phyloP scores from a whole-genome alignment of 306 rosid species.

The Hippophae tibetana region DNA sequence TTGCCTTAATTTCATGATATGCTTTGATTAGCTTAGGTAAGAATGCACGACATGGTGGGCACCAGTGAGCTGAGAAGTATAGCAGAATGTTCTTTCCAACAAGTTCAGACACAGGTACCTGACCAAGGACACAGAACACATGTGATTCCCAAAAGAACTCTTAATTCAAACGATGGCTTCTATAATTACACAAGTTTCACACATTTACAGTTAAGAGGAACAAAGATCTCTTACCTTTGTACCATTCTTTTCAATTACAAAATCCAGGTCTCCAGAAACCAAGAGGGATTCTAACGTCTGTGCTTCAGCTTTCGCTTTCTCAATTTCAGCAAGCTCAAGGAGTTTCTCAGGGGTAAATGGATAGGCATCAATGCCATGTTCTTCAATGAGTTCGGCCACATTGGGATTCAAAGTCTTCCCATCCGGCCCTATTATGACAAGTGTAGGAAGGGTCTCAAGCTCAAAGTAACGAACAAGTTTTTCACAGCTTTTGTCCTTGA shows the following conservation, averaged over 20 bases:
- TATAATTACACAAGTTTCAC: neutral
- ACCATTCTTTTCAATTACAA: slow-evolving; percentile 30
- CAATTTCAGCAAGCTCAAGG: slow-evolving; percentile 34
- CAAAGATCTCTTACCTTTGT: slow-evolving; percentile 26
- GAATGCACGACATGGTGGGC: slow-evolving; percentile 36
- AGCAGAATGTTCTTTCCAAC: slow-evolving; percentile 34
- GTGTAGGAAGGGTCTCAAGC: slow-evolving; percentile 23
- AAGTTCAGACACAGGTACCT: slow-evolving; percentile 29
- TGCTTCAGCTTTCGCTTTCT: slow-evolving; percentile 30
- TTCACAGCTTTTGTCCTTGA: slow-evolving; percentile 24
- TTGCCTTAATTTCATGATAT: slow-evolving; percentile 24
- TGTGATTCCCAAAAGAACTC: neutral
- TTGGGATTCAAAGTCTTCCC: slow-evolving; percentile 36
- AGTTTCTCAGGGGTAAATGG: slow-evolving; percentile 39
- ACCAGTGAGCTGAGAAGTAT: slow-evolving; percentile 45
- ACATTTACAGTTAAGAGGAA: neutral
- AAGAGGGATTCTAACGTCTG: slow-evolving; percentile 40
- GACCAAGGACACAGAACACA: neutral
- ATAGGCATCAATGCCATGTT: slow-evolving; percentile 32
- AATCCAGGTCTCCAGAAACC: slow-evolving; percentile 31
- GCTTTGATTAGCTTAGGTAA: slow-evolving; percentile 30
- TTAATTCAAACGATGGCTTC: neutral
- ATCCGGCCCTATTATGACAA: slow-evolving; percentile 37
- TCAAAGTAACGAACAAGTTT: slow-evolving; percentile 36
- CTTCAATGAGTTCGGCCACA: slow-evolving; percentile 32